phyloP scores from a whole-genome alignment of 2,329 filamentous ascomycete species.

The Neopestalotiopsis clavispora region DNA sequence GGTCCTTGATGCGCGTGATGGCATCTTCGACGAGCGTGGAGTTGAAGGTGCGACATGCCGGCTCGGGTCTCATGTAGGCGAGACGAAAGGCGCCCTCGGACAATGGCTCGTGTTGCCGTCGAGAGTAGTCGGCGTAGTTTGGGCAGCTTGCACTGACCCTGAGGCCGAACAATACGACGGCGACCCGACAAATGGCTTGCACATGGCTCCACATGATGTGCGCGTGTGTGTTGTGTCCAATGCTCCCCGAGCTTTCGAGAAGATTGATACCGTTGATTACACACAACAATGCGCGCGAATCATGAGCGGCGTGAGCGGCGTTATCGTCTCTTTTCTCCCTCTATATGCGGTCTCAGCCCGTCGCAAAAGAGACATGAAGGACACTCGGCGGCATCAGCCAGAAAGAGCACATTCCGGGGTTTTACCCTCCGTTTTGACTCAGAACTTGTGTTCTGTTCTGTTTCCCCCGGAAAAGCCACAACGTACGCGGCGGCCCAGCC shows the following conservation, averaged over 20 bases:
- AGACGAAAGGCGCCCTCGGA: constrained; percentile 78
- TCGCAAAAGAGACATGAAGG: background rate
- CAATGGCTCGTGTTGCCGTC: constrained; percentile 67
- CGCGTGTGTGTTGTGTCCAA: no score
- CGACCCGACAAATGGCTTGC: background rate
- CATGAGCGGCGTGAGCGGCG: background rate
- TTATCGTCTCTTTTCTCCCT: background rate
- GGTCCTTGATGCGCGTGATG: constrained; percentile 70
- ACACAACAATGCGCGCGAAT: background rate
- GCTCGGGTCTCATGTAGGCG: constrained; percentile 78
- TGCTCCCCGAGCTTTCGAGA: no score
- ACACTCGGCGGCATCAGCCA: background rate
- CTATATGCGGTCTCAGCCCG: background rate
- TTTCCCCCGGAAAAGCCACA: background rate
- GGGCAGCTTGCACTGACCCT: constrained; percentile 52
- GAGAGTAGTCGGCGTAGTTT: constrained; percentile 67
- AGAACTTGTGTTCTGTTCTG: background rate
- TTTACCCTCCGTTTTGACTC: background rate
- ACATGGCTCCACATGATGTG: background rate
- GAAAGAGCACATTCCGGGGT: background rate
- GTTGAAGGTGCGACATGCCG: constrained; percentile 80
- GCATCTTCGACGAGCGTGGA: constrained; percentile 77
- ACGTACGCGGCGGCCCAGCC: background rate
- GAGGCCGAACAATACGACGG: background rate
- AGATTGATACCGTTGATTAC: background rate